These are phyloP conservation scores for Pseudocercospora pini-densiflorae DNA, from an alignment of 2,329 filamentous ascomycete genomes.

Conservation along the genomic window DNA sequence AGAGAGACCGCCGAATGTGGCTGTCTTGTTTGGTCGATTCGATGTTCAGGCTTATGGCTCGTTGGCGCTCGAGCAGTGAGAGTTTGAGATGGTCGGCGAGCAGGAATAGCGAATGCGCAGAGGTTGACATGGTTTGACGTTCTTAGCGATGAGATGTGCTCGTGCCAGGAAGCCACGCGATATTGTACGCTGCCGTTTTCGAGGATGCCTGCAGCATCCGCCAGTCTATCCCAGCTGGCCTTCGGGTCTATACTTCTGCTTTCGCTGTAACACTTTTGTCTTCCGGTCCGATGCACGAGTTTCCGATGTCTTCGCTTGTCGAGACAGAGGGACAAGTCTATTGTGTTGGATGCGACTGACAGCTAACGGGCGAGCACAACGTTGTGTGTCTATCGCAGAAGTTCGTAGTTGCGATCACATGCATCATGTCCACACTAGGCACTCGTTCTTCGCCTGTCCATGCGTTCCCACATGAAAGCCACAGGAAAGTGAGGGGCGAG, in stretches of 20 bases:
- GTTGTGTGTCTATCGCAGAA: background rate
- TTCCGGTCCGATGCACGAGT: background rate
- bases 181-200: background rate
- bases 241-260: background rate
- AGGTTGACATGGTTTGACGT: constrained; percentile 25
- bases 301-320: background rate
- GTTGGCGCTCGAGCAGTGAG: constrained; percentile 87
- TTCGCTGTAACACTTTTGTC: background rate
- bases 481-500: background rate
- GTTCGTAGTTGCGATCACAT: background rate
- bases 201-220: background rate
- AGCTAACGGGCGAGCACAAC: background rate
- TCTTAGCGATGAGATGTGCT: background rate
- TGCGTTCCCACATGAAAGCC: background rate
- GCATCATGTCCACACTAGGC: too few relatives aligned
- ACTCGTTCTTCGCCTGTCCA: background rate
- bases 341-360: background rate
- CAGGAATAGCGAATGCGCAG: constrained; percentile 77
- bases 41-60: constrained; percentile 79
- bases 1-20: constrained; percentile 85
- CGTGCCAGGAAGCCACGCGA: background rate
- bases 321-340: background rate
- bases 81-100: constrained; percentile 97
- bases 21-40: constrained; percentile 81
- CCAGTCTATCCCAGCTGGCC: background rate